These are phyloP conservation scores for Penicillium paradoxum DNA, from an alignment of 495 filamentous ascomycete genomes.

Conservation along the genomic window DNA sequence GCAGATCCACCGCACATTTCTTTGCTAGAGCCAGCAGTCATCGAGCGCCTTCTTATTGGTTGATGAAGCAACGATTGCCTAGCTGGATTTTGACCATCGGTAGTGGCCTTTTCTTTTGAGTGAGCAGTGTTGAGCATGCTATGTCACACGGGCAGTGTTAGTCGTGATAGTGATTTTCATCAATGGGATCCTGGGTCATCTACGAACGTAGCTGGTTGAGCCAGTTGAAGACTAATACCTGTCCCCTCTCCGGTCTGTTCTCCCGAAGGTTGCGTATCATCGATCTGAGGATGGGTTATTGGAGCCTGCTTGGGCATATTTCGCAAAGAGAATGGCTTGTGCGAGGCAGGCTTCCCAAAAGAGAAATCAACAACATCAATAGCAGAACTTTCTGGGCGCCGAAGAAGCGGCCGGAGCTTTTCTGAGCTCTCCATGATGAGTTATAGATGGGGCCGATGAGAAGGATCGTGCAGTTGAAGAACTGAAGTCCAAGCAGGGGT, in stretches of 20 bases:
- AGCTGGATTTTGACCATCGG: neutral
- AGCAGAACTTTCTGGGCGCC: conserved; percentile 27
- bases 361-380: conserved; percentile 34
- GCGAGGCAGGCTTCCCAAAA: conserved; percentile 29
- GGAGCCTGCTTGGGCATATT: conserved; percentile 1
- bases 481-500: neutral
- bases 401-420: conserved; percentile 13
- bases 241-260: neutral
- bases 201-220: neutral
- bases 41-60: neutral
- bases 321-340: conserved; percentile 23
- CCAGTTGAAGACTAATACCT: neutral
- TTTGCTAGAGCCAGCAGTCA: neutral
- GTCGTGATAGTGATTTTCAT: neutral
- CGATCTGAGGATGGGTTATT: neutral
- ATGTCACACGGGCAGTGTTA: neutral
- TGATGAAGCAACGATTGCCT: neutral
- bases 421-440: neutral
- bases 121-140: neutral
- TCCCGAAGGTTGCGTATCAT: neutral
- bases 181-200: neutral
- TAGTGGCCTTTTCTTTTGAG: neutral
- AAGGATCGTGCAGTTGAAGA: neutral
- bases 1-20: neutral
- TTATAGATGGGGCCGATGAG: neutral